Evolutionary conservation across 495 filamentous ascomycete genomes (phyloP), one percentile per base, ranked within the genome.

Genomic region (Xylaria palmicola): DNA sequence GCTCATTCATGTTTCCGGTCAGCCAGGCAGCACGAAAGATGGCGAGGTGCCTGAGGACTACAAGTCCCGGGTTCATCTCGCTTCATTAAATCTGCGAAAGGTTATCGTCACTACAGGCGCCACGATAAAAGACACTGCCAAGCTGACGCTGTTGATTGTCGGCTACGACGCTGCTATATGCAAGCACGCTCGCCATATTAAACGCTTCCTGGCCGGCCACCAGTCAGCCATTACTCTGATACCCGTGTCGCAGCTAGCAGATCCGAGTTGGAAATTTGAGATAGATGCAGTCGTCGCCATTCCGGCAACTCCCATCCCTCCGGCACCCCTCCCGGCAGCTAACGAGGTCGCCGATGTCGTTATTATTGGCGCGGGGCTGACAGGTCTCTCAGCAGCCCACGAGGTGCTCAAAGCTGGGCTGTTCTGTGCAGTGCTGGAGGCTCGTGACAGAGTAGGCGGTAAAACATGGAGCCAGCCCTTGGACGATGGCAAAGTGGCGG

Each of bases 331-430:
- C 26, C 43, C 43, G 7, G 10, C 22, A 3, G 17, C 22, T 26
- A 26, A 45, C 22, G 43, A 45, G 20, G 12, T 1, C 12, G 22
- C 26, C 26, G 79, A 82, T 50, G 74, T 79, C 0, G 58, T 84
- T 30, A 64, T 85, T 19, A 69, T 85, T n/a, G 83, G 82, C 4
- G 82, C 76, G 15, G 79, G 79, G 0, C 63, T 81, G 0, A 64
- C 62, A 29, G 83, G 83, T 4, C 72, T 85, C 2, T 58, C 66
- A 19, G 79, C 83, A 3, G 82, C 83, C 0, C 43, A 67, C 3
- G 66, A 74, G 6, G 22, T 79, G 19, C 65, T 70, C 22, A 63
- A 66, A 30, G 63, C 77, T 7, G 81, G 81, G 0, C 51, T 77
- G 1, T 78, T 75, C 1, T 67, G 64, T 29, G 50, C 75, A 3